Base-by-base conservation (phyloP, 805 yeast genomes). In the Huiozyma sinensis region DNA sequence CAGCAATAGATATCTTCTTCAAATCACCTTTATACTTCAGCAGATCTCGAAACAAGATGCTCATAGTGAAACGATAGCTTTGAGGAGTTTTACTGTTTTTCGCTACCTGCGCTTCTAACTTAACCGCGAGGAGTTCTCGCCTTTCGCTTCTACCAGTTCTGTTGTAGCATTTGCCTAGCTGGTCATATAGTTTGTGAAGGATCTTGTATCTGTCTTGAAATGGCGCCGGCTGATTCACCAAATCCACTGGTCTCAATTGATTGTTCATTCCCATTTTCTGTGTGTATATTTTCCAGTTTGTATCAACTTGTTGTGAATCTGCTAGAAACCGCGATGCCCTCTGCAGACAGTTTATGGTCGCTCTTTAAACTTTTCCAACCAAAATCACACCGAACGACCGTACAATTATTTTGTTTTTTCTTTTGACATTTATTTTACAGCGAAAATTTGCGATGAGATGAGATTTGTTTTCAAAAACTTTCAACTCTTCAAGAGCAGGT, bases 201-300 rank as follows among this genome's bases (percentile, higher is more conserved):
- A 60, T 53, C 40, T 55, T 60, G 39, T 54, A 51, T 30, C 67
- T 50, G 24, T 60, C 63, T 39, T 56, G 63, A 40, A 57, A 63
- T 1, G 58, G 52, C 2, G 57, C 58, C 7, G 64, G 61, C 39
- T 58, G 63, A 17, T 43, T 48, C 27, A 47, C 53, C 47, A 61
- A 38, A 44, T 58, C 64, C 17, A 55, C 46, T 1, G 66, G 66
- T 6, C 64, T 51, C 33, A 61, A 42, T 6, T 17, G 9, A 11
- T 11, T 31, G 33, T 11, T 31, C 33, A 17, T 17, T 17, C 24
- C 24, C 24, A 17, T 17, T 17, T 17, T 17, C 24, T 17, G 24
- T 17, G 24, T 17, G 24, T 17, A 17, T 17, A n/a, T 17, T 17
- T 17, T 4, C 24, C 24, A 3, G 4, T 17, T 4, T 17, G 24